Evolutionary conservation across 768 basidiomycete genomes (phyloP).

Genomic region (Lactarius indigo): DNA sequence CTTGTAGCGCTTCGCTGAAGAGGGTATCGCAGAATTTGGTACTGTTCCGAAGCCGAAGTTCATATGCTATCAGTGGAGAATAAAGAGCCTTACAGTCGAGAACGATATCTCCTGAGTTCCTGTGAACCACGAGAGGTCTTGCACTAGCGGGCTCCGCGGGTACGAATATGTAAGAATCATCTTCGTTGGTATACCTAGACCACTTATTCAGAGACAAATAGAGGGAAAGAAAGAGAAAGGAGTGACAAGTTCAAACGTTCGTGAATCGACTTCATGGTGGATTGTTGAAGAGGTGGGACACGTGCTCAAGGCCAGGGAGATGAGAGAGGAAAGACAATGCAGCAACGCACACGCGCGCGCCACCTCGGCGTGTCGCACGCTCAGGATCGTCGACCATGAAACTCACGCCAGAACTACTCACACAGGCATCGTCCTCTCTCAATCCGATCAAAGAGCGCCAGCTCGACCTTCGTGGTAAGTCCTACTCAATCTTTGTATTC

Average conservation of each 20-base stretch:
- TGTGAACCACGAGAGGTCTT: constrained; percentile 66
- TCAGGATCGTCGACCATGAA: constrained; percentile 51
- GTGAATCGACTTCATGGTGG: constrained; percentile 64
- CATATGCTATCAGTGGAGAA: constrained; percentile 8
- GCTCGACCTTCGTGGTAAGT: constrained; percentile 83
- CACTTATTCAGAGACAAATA: constrained; percentile 27
- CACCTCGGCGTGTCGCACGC: constrained; percentile 8
- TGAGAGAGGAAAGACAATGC: not conserved
- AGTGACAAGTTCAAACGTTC: constrained; percentile 68
- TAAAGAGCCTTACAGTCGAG: constrained; percentile 52
- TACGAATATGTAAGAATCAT: constrained; percentile 77
- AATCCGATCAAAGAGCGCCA: constrained; percentile 87
- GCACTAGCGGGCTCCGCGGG: constrained; percentile 59
- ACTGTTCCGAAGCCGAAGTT: constrained; percentile 3
- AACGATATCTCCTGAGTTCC: constrained; percentile 70
- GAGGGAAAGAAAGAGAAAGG: not conserved
- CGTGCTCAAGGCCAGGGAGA: not conserved
- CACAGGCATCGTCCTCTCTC: constrained; percentile 71
- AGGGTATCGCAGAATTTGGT: constrained; percentile 37
- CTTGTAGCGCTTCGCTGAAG: constrained; percentile 54
- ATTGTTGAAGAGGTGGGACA: constrained; percentile 26
- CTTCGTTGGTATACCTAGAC: constrained; percentile 59
- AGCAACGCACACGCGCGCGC: not conserved
- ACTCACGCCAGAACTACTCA: constrained; percentile 90
- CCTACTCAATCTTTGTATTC: not conserved